Base-by-base conservation (phyloP, 768 basidiomycete genomes). In the Boletus barrowsii region DNA sequence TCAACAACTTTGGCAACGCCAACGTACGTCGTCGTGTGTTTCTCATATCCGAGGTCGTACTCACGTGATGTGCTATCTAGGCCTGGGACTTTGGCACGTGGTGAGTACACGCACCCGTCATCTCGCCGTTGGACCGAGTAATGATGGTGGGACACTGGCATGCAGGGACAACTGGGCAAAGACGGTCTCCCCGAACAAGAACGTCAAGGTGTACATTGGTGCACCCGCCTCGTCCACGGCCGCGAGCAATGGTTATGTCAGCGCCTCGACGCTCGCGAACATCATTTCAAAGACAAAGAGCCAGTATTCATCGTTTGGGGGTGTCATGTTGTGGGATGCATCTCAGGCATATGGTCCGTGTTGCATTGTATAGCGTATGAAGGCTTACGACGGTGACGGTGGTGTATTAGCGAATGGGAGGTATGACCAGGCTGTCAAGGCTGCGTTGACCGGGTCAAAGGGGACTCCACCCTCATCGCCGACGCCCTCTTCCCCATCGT, bases 161-260 rank as follows among this genome's bases (percentile, higher is more conserved):
- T 29, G 32, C 32, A 77, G 78, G 79, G 78, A 77, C 54, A 73
- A 68, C 57, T 80, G 78, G 78, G 79, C 79, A 7, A 72, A 67
- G 39, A 68, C 64, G 0, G 56, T 66, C 33, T 78, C 79, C 1
- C 68, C 75, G 5, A 80, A 79, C 70, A 64, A 63, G 57, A 64
- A 77, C 61, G 72, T 79, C 51, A 80, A 80, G 60, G 67, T 80
- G 8, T 80, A 73, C 63, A 74, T 80, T 42, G 79, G 79, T 42
- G 79, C 73, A 20, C 78, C 79, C 0, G 79, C 72, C 0, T 71
- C 78, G 1, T 45, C 68, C 1, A 43, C 63, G 1, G 76, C 79
- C 1, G 79, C 79, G 5, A 64, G 70, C 29, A 70, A 62, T 3
- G 79, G 79, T 13, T 80, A 75, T 51, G 74, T 78, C 36, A 58